Base-by-base conservation (phyloP, 1,139 yeast genomes). In the Lodderomyces metapsilosis region DNA sequence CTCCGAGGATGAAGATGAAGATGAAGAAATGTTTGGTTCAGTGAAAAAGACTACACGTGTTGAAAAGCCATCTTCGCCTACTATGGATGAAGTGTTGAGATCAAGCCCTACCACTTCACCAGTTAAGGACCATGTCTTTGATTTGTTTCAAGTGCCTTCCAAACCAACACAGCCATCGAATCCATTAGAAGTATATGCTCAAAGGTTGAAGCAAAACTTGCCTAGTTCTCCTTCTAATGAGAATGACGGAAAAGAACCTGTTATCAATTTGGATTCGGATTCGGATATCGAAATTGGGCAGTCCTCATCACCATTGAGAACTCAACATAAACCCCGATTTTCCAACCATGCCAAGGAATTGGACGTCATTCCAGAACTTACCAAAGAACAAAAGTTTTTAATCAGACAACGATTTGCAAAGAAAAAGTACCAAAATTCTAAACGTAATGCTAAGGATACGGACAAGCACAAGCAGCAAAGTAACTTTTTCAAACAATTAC, bases 161-260 rank as follows among this genome's bases (percentile, higher is more conserved):
- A 42, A 37, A 16, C 41, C 41, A 8, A 43, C 40, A 7, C 45
- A 42, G 18, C 38, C 42, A 5, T 51, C 49, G 30, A 62, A 61
- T 34, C 76, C 76, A 2, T 59, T 71, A 24, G 71, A 68, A 36
- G 42, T 57, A 10, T 71, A 71, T 45, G 70, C 74, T 11, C 61
- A 60, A 34, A 62, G 51, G 21, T 53, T 71, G 31, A 64, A 61
- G 37, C 50, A 53, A 27, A 53, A 56, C 41, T 50, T 64, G 34
- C 39, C 48, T 2, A 55, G 66, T 17, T 56, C 65, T 1, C 64
- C 66, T 3, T 47, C 60, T 11, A 50, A 49, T 8, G 54, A 49
- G 36, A 8, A 36, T 3, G 33, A 41, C 16, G 10, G 38, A 10
- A 28, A 13, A 3, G 32, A 18, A 3, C 32, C 33, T 18, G 20